Conservation (phyloP, 1,284 basidiomycete species). For the Hypsizygus ulmarius region DNA sequence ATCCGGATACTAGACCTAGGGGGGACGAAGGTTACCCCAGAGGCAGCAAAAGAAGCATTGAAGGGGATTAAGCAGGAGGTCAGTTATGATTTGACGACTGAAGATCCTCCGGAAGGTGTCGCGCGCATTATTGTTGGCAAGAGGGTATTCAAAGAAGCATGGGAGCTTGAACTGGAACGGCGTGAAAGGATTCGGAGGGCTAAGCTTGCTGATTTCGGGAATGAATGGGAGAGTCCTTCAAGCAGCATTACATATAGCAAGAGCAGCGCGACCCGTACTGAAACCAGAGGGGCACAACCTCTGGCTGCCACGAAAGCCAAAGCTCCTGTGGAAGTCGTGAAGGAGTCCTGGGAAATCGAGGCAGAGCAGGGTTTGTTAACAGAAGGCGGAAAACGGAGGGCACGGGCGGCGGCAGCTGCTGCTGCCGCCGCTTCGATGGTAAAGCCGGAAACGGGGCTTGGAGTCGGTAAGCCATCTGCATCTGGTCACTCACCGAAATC, state of each 20-base stretch:
- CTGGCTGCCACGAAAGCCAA: not conserved
- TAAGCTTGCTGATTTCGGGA: slow-evolving; percentile 26
- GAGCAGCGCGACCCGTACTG: slow-evolving; percentile 13
- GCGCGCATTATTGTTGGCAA: slow-evolving; percentile 65
- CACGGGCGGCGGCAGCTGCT: slow-evolving; percentile 47
- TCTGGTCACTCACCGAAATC: slow-evolving; percentile 11
- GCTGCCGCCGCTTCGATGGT: slow-evolving; percentile 17
- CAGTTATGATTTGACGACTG: slow-evolving; percentile 50
- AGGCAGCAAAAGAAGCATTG: slow-evolving; percentile 45
- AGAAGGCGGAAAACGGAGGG: slow-evolving; percentile 65
- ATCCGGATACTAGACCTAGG: slow-evolving; percentile 61
- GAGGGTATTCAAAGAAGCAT: slow-evolving; percentile 63
- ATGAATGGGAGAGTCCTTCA: slow-evolving; percentile 24
- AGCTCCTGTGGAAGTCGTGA: slow-evolving; percentile 39
- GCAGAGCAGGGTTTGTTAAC: slow-evolving; percentile 70
- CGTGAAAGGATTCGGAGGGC: slow-evolving; percentile 38
- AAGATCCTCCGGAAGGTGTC: slow-evolving; percentile 50
- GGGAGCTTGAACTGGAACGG: slow-evolving; percentile 72
- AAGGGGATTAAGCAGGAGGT: slow-evolving; percentile 45
- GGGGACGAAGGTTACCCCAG: slow-evolving; percentile 54
- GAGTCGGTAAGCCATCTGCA: slow-evolving; percentile 17
- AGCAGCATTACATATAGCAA: slow-evolving; percentile 16
- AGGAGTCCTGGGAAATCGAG: slow-evolving; percentile 76
- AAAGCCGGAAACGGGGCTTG: slow-evolving; percentile 14
- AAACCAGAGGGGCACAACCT: slow-evolving; percentile 1